phyloP scores from a whole-genome alignment of 202 grass and related monocot species.

The Setaria viridis region DNA sequence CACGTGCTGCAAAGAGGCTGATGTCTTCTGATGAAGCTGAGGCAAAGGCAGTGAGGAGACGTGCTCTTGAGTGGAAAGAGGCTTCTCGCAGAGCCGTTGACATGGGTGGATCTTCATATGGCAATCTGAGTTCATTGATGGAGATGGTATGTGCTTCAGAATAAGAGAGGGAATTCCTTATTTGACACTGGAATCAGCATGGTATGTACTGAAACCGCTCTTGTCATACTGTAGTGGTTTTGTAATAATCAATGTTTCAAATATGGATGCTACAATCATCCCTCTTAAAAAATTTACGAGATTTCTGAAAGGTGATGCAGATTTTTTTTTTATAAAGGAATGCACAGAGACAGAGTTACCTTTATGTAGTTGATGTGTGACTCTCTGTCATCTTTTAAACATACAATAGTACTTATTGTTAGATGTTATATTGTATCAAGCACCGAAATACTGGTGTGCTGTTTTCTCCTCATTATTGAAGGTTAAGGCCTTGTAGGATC shows the following conservation, averaged over 20 bases:
- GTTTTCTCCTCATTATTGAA: not conserved
- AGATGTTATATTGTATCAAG: not conserved
- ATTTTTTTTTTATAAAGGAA: no score
- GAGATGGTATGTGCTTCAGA: slow-evolving; percentile 20
- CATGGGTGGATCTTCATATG: slow-evolving; percentile 59
- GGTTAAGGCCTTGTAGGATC: not conserved
- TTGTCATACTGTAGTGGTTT: not conserved
- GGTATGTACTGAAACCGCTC: slow-evolving; percentile 9
- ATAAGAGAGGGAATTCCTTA: not conserved
- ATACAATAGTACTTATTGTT: not conserved
- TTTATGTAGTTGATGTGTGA: no score
- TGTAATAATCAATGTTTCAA: not conserved
- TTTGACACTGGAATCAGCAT: not conserved
- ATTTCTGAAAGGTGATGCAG: no score
- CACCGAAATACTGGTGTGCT: not conserved
- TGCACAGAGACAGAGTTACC: no score
- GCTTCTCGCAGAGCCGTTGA: slow-evolving; percentile 42
- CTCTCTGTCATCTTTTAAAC: not conserved
- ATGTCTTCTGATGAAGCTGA: slow-evolving; percentile 50
- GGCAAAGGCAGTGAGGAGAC: slow-evolving; percentile 43
- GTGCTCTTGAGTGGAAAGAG: slow-evolving; percentile 53
- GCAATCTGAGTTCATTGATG: slow-evolving; percentile 61
- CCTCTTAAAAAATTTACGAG: not conserved
- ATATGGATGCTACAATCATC: slow-evolving; percentile 1
- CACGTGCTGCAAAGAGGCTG: slow-evolving; percentile 52